phyloP scores from a whole-genome alignment of 768 basidiomycete species.

The Podaxis sp. region DNA sequence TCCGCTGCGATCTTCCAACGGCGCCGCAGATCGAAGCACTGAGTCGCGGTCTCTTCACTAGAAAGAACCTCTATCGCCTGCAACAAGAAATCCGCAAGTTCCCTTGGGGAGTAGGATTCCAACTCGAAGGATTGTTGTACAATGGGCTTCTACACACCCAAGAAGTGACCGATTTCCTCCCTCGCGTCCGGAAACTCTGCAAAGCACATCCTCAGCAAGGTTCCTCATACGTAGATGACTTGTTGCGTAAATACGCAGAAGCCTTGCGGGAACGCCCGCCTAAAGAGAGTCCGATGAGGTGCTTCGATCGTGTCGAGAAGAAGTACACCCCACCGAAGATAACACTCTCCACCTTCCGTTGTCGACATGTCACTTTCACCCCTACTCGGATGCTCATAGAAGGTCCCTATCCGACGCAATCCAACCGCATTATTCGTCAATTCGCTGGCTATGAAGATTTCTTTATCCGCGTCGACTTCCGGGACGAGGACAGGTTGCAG shows the following conservation, averaged over 20 bases:
- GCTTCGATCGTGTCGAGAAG: slow-evolving; percentile 39
- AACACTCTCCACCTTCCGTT: slow-evolving; percentile 48
- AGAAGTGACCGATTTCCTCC: slow-evolving; percentile 50
- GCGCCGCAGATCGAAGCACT: slow-evolving; percentile 48
- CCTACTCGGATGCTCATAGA: slow-evolving; percentile 75
- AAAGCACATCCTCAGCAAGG: slow-evolving; percentile 24
- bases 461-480: slow-evolving; percentile 83
- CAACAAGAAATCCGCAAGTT: slow-evolving; percentile 43
- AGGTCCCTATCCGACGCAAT: slow-evolving; percentile 74
- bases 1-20: slow-evolving; percentile 26
- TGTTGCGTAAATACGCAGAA: slow-evolving; percentile 58
- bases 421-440: slow-evolving; percentile 76
- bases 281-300: slow-evolving; percentile 39
- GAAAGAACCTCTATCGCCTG: slow-evolving; percentile 45
- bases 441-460: slow-evolving; percentile 60
- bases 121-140: slow-evolving; percentile 67
- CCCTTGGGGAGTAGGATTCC: slow-evolving; percentile 72
- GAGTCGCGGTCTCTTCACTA: slow-evolving; percentile 49
- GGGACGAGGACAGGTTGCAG: slow-evolving; percentile 78
- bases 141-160: slow-evolving; percentile 62
- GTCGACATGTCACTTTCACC: slow-evolving; percentile 74
- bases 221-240: slow-evolving; percentile 36
- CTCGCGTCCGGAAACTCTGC: slow-evolving; percentile 42
- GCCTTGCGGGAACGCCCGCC: slow-evolving; percentile 41
- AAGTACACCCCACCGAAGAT: slow-evolving; percentile 26